Conservation (phyloP, 2,329 filamentous ascomycete species). For the Botryotinia globosa region DNA sequence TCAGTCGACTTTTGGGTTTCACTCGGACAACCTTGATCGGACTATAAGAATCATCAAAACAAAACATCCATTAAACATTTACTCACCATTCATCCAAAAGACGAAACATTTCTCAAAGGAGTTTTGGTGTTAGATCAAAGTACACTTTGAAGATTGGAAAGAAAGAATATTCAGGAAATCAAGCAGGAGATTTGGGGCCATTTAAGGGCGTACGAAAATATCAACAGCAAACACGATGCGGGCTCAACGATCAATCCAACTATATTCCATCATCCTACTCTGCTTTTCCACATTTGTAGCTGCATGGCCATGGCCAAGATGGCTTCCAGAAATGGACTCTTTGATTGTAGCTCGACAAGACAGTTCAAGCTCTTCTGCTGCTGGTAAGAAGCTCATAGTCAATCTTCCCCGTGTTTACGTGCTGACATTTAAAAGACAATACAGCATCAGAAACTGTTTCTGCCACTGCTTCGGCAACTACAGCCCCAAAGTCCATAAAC, state of each 20-base stretch:
- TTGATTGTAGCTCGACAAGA: constrained; percentile 50
- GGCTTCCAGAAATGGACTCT: constrained; percentile 52
- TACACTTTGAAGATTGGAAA: not conserved
- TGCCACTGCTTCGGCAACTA: not conserved
- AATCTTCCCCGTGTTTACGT: not conserved
- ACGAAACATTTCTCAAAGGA: not conserved
- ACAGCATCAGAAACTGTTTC: constrained; percentile 1
- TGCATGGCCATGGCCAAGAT: constrained; percentile 55
- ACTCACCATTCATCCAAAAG: not conserved
- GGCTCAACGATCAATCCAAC: constrained; percentile 46
- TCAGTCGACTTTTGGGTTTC: not conserved
- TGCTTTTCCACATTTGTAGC: constrained; percentile 47
- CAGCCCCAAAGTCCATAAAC: constrained; percentile 4
- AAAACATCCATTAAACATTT: not conserved
- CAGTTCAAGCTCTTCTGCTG: constrained; percentile 25
- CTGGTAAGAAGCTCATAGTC: constrained; percentile 9
- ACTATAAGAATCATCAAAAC: not conserved
- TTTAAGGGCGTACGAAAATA: constrained; percentile 5
- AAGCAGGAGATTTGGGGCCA: constrained; percentile 5
- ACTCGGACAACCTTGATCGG: not conserved
- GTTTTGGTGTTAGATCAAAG: not conserved
- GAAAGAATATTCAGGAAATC: not conserved
- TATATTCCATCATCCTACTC: constrained; percentile 50
- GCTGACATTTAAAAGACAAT: not conserved
- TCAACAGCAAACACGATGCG: constrained; percentile 46